Evolutionary conservation across 2,329 filamentous ascomycete genomes (phyloP), one percentile per base, ranked within the genome.

Genomic region (Microcera coccophila): DNA sequence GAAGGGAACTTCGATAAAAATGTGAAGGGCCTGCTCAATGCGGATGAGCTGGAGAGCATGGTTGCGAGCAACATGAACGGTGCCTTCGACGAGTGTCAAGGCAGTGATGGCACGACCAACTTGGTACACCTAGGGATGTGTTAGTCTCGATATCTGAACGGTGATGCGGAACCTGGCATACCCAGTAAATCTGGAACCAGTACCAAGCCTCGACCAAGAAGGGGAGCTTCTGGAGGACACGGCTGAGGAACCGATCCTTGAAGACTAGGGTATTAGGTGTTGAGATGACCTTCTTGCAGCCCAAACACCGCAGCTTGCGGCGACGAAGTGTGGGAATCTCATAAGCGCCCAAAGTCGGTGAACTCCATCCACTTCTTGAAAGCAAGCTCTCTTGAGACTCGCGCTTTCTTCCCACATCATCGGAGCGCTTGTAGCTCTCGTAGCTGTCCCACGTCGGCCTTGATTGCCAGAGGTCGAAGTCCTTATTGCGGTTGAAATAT

Each of bases 191-290:
- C 49, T 87, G 66, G 3, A 81, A 79, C 84, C 84, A 88, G 55
- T 88, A 88, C 83, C 84, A 88, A 31, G 78, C 82, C 63, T 89
- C 85, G 1, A 82, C 81, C 20, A 88, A 62, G 59, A 89, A 89
- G 1, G 85, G 85, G 51, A 86, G 79, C 57, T 78, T 82, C 44
- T 72, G 72, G 12, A 88, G 71, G 26, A 88, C 53, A 4, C 83
- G 73, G 42, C 62, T 64, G 8, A 57, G 38, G 12, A 62, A 38
- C 12, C 62, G 57, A 38, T 64, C 61, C 40, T 62, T 55, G 42
- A 63, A 64, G 32, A 62, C 49, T 12, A 56, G 44, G 3, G 62
- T 64, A 36, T 64, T 66, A 26, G 63, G 62, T 2, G 62, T 62
- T 10, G 56, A 48, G 19, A 66, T 52, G 12, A 60, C 51, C 37